Conservation (phyloP, 306 rosid genomes). For the Myrica gale region DNA sequence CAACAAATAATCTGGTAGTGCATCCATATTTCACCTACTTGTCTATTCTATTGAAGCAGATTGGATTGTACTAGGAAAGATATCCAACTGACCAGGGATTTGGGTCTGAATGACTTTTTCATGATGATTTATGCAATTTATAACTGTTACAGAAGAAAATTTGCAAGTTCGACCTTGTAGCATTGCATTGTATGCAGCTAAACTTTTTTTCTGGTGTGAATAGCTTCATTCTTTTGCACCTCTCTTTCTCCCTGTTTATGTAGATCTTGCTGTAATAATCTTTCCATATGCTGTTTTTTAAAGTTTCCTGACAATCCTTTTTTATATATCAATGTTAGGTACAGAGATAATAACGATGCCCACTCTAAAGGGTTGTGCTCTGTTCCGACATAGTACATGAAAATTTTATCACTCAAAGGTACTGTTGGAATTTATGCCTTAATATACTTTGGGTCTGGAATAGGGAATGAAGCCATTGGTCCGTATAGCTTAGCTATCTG, state of each 20-base stretch:
- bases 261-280: background rate
- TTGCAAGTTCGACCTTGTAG: background rate
- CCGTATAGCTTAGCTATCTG: slow-evolving; percentile 36
- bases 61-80: too few relatives aligned
- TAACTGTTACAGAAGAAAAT: background rate
- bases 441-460: slow-evolving; percentile 26
- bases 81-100: too few relatives aligned
- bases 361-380: slow-evolving; percentile 26
- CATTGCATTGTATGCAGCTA: background rate
- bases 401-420: slow-evolving; percentile 28
- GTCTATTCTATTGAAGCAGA: too few relatives aligned
- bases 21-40: background rate
- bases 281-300: slow-evolving; percentile 15
- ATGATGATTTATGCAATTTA: too few relatives aligned
- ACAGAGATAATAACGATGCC: slow-evolving; percentile 33
- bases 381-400: slow-evolving; percentile 9
- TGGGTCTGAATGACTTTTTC: too few relatives aligned
- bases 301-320: slow-evolving; percentile 20
- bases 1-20: background rate
- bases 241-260: background rate
- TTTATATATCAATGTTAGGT: slow-evolving; percentile 33
- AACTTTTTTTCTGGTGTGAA: background rate
- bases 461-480: slow-evolving; percentile 64
- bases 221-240: background rate
- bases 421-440: slow-evolving; percentile 37